These are phyloP conservation scores for Breviolum minutum DNA, from an alignment of 73 alveolate species.

Conservation along the genomic window DNA sequence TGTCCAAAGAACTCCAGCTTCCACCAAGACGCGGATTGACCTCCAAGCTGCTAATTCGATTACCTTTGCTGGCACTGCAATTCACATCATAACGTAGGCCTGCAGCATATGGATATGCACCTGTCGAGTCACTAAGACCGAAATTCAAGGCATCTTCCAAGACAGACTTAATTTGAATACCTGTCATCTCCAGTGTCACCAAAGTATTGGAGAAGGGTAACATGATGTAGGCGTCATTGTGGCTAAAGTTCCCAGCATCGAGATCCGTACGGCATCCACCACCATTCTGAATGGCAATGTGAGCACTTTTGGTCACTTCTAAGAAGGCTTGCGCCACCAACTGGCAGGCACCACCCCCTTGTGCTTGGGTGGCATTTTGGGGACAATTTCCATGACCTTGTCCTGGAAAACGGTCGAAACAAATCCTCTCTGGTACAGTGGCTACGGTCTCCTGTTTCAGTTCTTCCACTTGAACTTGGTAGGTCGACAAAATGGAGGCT, in stretches of 20 bases:
- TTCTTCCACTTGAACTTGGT: constrained; percentile 7
- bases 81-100: too few species aligned
- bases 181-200: not conserved
- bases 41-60: not conserved
- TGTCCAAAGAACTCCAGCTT: not conserved
- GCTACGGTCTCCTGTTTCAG: constrained; percentile 18
- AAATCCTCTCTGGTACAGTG: not conserved
- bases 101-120: too few species aligned
- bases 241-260: constrained; percentile 9
- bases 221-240: constrained; percentile 37
- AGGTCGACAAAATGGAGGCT: not conserved
- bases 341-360: constrained; percentile 43
- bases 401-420: constrained; percentile 23
- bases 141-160: constrained; percentile 25
- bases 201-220: constrained; percentile 21
- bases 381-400: constrained; percentile 5
- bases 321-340: constrained; percentile 30
- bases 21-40: not conserved
- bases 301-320: not conserved
- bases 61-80: not conserved
- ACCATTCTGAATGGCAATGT: constrained; percentile 9
- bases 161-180: not conserved
- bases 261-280: constrained; percentile 20
- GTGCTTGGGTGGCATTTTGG: not conserved
- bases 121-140: too few species aligned